phyloP scores from a whole-genome alignment of 2,329 filamentous ascomycete species.

The Mycocentrospora acerina region DNA sequence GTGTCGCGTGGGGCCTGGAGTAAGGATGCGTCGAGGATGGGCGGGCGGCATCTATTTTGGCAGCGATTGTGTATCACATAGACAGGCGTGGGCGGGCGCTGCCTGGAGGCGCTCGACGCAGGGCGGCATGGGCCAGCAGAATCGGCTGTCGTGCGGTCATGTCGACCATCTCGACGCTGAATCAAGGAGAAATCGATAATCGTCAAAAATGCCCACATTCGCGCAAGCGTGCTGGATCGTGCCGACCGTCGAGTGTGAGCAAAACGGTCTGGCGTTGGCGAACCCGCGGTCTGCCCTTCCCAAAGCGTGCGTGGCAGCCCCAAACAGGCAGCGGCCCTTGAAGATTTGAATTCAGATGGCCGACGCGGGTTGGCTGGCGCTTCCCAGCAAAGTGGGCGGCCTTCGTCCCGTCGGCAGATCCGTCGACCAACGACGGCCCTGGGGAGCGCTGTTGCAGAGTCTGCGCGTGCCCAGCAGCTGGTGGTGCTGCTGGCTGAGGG shows the following conservation, averaged over 20 bases:
- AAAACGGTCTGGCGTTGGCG: constrained; percentile 14
- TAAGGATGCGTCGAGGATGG: neutral
- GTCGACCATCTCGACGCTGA: neutral
- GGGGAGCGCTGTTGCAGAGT: too few species aligned
- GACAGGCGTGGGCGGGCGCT: constrained; percentile 11
- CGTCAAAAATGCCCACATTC: constrained; percentile 10
- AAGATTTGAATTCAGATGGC: constrained; percentile 24
- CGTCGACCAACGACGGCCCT: constrained; percentile 19
- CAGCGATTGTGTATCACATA: constrained; percentile 18
- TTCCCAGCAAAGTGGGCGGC: constrained; percentile 19
- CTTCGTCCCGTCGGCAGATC: constrained; percentile 23
- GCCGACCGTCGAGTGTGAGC: constrained; percentile 8
- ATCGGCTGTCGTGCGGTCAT: constrained; percentile 1
- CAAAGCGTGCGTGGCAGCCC: constrained; percentile 18
- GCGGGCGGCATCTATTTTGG: neutral
- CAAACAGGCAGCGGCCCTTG: constrained; percentile 11
- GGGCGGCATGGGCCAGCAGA: constrained; percentile 7
- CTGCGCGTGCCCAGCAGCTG: too few species aligned
- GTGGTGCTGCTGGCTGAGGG: too few species aligned
- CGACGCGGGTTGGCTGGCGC: constrained; percentile 11
- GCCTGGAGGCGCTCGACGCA: constrained; percentile 1
- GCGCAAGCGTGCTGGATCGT: constrained; percentile 14
- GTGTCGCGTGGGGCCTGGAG: constrained; percentile 6
- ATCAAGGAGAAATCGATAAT: neutral
- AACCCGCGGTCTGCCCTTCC: constrained; percentile 13